phyloP scores from a whole-genome alignment of 2,329 filamentous ascomycete species.

The Phaeoacremonium minimum region DNA sequence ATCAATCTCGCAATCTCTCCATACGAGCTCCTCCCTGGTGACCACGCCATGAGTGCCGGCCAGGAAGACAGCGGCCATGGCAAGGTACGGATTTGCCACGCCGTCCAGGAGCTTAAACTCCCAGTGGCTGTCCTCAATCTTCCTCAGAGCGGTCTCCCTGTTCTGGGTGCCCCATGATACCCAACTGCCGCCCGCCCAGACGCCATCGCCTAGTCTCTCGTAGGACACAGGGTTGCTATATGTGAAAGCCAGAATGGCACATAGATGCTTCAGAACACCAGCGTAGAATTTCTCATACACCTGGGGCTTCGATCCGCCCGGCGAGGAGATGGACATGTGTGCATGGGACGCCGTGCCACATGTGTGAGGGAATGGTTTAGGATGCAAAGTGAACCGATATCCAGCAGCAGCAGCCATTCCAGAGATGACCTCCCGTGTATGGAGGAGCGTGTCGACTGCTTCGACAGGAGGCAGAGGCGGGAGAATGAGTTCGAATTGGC shows the following conservation, averaged over 20 bases:
- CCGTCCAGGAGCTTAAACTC: conserved; percentile 78
- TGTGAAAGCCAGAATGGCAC: conserved; percentile 64
- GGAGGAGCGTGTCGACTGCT: conserved; percentile 68
- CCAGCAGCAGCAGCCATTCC: conserved; percentile 58
- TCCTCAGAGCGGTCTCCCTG: conserved; percentile 68
- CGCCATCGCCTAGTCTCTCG: conserved; percentile 61
- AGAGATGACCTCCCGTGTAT: conserved; percentile 65
- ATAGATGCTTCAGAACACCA: conserved; percentile 63
- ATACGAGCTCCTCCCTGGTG: conserved; percentile 34
- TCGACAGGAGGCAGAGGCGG: conserved; percentile 57
- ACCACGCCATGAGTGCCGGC: conserved; percentile 55
- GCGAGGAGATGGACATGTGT: conserved; percentile 62
- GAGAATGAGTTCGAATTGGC: conserved; percentile 76
- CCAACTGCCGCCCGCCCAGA: conserved; percentile 76
- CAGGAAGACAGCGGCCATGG: conserved; percentile 54
- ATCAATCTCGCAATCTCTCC: conserved; percentile 51
- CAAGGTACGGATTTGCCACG: conserved; percentile 73
- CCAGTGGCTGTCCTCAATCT: conserved; percentile 65
- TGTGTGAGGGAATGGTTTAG: conserved; percentile 56
- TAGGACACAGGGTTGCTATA: conserved; percentile 66
- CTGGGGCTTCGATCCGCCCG: conserved; percentile 28
- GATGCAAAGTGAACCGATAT: conserved; percentile 68
- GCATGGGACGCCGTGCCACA: conserved; percentile 66
- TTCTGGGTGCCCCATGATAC: conserved; percentile 80
- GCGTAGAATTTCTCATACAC: conserved; percentile 66